Conservation (phyloP, 345 rosid genomes). For the Bruguiera sexangula region DNA sequence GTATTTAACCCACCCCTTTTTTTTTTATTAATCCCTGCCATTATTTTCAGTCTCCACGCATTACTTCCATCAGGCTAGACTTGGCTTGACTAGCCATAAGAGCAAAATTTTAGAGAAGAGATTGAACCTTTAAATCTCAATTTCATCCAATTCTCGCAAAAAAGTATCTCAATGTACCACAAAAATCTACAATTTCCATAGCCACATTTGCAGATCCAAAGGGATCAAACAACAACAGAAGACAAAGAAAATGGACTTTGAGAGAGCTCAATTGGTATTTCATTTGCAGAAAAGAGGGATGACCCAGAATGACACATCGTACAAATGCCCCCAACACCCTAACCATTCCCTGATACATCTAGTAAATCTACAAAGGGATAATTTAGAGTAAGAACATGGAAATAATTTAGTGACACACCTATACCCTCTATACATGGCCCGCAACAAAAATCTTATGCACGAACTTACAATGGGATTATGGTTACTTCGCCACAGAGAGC, state of each 20-base stretch:
- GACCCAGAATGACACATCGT: constrained; percentile 10
- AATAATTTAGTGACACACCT: constrained; percentile 21
- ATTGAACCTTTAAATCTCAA: too few relatives aligned
- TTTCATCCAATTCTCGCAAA: too few relatives aligned
- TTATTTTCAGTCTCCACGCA: too few relatives aligned
- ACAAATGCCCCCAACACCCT: constrained; percentile 15
- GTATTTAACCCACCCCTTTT: too few relatives aligned
- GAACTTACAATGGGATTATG: constrained; percentile 27
- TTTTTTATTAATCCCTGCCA: too few relatives aligned
- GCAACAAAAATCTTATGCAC: constrained; percentile 42
- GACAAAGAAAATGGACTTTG: background rate
- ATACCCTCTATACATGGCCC: constrained; percentile 46
- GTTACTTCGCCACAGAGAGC: constrained; percentile 19
- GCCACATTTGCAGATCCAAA: background rate
- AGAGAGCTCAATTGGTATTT: background rate
- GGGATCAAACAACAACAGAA: background rate
- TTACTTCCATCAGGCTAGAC: too few relatives aligned
- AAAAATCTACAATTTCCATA: too few relatives aligned
- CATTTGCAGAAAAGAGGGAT: constrained; percentile 10
- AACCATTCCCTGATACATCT: constrained; percentile 17
- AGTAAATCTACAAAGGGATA: constrained; percentile 12
- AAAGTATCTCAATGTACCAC: too few relatives aligned
- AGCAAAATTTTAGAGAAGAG: too few relatives aligned
- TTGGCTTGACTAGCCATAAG: too few relatives aligned
- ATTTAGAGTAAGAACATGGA: constrained; percentile 1